phyloP scores from a whole-genome alignment of 2,329 filamentous ascomycete species.

The Claviceps quebecensis region DNA sequence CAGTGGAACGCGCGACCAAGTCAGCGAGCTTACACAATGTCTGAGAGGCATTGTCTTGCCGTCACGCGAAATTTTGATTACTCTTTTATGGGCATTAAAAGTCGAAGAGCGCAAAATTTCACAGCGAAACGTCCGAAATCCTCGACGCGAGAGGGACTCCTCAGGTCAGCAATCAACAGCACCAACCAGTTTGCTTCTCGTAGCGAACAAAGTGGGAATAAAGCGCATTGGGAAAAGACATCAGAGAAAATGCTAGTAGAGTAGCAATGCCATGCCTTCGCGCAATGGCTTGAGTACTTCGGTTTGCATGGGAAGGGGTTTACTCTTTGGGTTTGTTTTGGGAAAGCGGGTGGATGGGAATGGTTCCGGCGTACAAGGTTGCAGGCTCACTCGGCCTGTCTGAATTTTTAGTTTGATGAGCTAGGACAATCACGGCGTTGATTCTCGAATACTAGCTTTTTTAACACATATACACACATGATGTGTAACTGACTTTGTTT shows the following conservation, averaged over 20 bases:
- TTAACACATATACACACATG: too few relatives aligned
- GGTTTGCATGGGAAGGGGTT: constrained; percentile 3
- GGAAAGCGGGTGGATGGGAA: constrained; percentile 1
- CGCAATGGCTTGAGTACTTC: too few relatives aligned
- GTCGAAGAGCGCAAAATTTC: constrained; percentile 26
- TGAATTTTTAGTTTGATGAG: background rate
- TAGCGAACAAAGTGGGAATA: constrained; percentile 12
- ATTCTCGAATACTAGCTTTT: too few relatives aligned
- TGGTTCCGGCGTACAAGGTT: constrained; percentile 5
- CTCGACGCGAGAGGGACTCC: constrained; percentile 14
- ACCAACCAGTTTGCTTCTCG: constrained; percentile 9
- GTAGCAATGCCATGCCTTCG: too few relatives aligned
- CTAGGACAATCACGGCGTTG: too few relatives aligned
- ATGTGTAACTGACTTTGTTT: too few relatives aligned
- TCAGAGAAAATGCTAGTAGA: constrained; percentile 4
- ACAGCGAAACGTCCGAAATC: constrained; percentile 10
- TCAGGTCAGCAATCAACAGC: constrained; percentile 10
- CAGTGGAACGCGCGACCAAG: constrained; percentile 23
- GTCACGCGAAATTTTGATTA: constrained; percentile 33
- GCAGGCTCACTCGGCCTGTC: constrained; percentile 1
- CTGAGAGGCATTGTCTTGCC: constrained; percentile 25
- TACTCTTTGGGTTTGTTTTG: background rate
- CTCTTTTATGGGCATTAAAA: constrained; percentile 31
- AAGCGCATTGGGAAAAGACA: constrained; percentile 10
- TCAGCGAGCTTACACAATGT: constrained; percentile 22